These are phyloP conservation scores for Sphaerulina vaccinii DNA, from an alignment of 2,329 filamentous ascomycete species.

Conservation along the genomic window DNA sequence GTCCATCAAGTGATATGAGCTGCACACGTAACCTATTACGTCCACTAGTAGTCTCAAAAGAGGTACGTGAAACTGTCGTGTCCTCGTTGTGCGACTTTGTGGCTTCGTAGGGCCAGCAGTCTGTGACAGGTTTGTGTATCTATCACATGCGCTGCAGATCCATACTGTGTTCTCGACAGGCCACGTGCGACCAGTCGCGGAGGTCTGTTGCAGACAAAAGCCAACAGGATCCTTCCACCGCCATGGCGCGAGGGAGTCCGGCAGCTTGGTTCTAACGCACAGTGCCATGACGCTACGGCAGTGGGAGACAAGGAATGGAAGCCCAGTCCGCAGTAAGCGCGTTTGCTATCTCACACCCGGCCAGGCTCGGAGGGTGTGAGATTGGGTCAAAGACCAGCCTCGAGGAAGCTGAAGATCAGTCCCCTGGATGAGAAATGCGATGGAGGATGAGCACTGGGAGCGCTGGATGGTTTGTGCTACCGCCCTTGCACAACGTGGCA, in stretches of 20 bases:
- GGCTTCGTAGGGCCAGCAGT: neutral
- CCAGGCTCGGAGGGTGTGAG: conserved; percentile 8
- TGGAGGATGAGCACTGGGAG: neutral
- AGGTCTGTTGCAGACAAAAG: neutral
- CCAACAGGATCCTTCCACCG: neutral
- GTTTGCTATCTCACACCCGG: conserved; percentile 11
- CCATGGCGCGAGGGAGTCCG: conserved; percentile 1
- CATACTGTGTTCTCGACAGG: neutral
- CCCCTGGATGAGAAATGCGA: neutral
- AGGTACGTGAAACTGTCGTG: no score
- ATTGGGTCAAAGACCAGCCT: conserved; percentile 2
- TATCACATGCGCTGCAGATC: neutral
- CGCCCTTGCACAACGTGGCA: conserved; percentile 14
- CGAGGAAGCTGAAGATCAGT: neutral
- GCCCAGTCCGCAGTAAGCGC: conserved; percentile 6
- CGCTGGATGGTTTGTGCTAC: neutral
- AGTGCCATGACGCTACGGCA: conserved; percentile 1
- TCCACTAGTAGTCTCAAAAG: no score
- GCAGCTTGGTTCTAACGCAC: neutral
- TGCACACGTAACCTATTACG: no score
- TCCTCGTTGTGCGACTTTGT: no score
- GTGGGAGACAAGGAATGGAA: conserved; percentile 14
- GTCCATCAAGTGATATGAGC: no score
- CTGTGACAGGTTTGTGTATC: conserved; percentile 1
- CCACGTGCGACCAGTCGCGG: conserved; percentile 2